phyloP scores from a whole-genome alignment of 2,329 filamentous ascomycete species.

The Fusarium irregulare region DNA sequence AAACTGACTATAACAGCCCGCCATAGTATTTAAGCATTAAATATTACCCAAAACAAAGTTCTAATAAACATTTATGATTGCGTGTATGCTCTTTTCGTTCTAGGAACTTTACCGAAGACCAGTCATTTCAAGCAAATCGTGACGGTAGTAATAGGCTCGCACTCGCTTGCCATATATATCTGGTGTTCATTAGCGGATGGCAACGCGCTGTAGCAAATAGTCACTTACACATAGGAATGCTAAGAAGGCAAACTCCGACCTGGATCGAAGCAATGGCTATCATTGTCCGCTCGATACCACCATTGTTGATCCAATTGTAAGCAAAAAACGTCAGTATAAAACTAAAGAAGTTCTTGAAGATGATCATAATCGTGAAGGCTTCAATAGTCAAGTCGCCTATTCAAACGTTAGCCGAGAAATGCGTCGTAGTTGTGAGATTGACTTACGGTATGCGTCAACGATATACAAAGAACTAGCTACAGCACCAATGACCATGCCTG shows the following conservation, averaged over 20 bases:
- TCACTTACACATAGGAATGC: slow-evolving; percentile 83
- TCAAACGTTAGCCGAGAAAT: background rate
- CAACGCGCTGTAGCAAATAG: slow-evolving; percentile 57
- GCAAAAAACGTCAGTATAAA: slow-evolving; percentile 87
- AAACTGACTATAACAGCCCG: background rate
- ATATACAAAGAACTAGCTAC: slow-evolving; percentile 89
- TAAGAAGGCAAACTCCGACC: slow-evolving; percentile 78
- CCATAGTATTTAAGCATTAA: slow-evolving; percentile 12
- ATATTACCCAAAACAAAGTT: slow-evolving; percentile 17
- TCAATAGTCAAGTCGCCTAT: slow-evolving; percentile 83
- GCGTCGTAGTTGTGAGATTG: background rate
- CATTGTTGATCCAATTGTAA: slow-evolving; percentile 81
- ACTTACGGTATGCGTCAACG: slow-evolving; percentile 88
- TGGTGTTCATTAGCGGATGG: slow-evolving; percentile 48
- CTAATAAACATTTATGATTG: slow-evolving; percentile 27
- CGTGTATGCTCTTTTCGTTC: background rate
- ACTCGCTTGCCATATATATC: slow-evolving; percentile 84
- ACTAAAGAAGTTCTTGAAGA: slow-evolving; percentile 96
- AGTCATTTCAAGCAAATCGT: slow-evolving; percentile 70
- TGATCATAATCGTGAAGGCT: slow-evolving; percentile 87
- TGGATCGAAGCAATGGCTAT: slow-evolving; percentile 80
- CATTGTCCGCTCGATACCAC: slow-evolving; percentile 72
- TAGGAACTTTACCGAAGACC: slow-evolving; percentile 43
- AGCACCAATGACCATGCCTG: slow-evolving; percentile 91
- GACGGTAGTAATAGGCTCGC: slow-evolving; percentile 78